phyloP scores from a whole-genome alignment of 1,284 basidiomycete species.

The Cerrena zonata region DNA sequence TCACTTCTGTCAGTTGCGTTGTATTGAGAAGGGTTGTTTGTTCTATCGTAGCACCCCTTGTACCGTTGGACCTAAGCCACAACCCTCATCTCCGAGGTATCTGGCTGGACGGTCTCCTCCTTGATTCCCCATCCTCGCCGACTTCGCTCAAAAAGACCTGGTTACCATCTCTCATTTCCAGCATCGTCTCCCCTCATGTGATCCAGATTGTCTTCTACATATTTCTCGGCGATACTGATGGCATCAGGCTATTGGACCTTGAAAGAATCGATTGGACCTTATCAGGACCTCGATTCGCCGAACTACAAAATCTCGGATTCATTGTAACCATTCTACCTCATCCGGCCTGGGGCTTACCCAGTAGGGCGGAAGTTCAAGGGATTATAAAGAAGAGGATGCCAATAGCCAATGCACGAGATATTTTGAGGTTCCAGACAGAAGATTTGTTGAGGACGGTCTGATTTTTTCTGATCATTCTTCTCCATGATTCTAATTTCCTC shows the following conservation, averaged over 20 bases:
- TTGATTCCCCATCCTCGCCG: not conserved
- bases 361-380: not conserved
- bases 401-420: not conserved
- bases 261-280: slow-evolving; percentile 1
- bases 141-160: not conserved
- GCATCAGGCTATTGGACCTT: not conserved
- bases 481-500: too few species aligned
- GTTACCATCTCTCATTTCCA: not conserved
- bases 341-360: not conserved
- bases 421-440: not conserved
- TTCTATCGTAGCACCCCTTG: not conserved
- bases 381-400: slow-evolving; percentile 2
- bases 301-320: not conserved
- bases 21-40: not conserved
- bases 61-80: not conserved
- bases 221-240: not conserved
- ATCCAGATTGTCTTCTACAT: slow-evolving; percentile 2
- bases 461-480: too few species aligned
- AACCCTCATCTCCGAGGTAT: not conserved
- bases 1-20: not conserved
- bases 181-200: not conserved
- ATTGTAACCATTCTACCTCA: not conserved
- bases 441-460: not conserved
- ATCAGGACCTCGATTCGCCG: not conserved
- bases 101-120: slow-evolving; percentile 2